These are phyloP conservation scores for Tulasnella sp. DNA, from an alignment of 768 basidiomycete genomes.

Conservation along the genomic window DNA sequence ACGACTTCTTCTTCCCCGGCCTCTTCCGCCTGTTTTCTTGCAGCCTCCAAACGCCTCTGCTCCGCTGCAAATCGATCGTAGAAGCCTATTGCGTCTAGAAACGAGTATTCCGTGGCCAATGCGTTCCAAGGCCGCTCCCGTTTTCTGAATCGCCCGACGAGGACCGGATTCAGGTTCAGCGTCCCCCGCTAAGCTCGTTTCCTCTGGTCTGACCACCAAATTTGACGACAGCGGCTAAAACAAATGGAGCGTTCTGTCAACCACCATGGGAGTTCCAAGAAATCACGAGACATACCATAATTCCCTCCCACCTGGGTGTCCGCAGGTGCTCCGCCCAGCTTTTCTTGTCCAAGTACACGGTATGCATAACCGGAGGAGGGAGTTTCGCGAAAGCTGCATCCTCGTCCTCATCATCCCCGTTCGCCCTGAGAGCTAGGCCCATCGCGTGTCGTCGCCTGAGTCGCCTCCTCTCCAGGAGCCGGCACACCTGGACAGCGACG, in stretches of 20 bases:
- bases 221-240: background rate
- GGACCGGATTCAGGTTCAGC: background rate
- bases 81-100: background rate
- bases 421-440: background rate
- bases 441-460: background rate
- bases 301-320: background rate
- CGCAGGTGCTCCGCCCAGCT: background rate
- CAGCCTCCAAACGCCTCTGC: background rate
- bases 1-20: background rate
- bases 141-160: background rate
- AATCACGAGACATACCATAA: background rate
- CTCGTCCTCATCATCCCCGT: background rate
- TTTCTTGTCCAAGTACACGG: background rate
- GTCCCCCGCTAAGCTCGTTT: background rate
- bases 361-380: background rate
- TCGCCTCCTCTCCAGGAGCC: background rate
- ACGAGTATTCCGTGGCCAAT: background rate
- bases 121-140: background rate
- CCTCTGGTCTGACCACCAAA: background rate
- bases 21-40: background rate
- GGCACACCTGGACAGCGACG: background rate
- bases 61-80: background rate
- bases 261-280: background rate
- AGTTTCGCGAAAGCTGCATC: background rate
- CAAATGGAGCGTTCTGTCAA: background rate